phyloP scores from a whole-genome alignment of 306 rosid species.

The Begonia peltatifolia region DNA sequence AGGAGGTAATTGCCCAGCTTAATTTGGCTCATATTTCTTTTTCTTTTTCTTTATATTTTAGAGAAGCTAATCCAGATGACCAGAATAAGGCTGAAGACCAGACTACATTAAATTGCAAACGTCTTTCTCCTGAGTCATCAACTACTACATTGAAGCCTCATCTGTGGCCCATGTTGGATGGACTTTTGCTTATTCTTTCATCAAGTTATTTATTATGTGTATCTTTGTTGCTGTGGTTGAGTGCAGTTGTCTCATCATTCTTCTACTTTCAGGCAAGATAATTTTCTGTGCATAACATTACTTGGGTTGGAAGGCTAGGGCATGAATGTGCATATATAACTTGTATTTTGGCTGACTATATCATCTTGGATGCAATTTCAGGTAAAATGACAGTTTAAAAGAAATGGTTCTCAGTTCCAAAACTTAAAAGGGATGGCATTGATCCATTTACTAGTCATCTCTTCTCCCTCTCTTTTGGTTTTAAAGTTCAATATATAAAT shows the following conservation, averaged over 20 bases:
- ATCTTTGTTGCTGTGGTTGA: slow-evolving; percentile 79
- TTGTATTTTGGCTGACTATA: too few relatives aligned
- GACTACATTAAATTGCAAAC: slow-evolving; percentile 14
- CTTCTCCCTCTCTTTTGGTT: too few relatives aligned
- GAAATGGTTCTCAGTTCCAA: too few relatives aligned
- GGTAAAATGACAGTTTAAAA: too few relatives aligned
- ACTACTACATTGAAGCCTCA: slow-evolving; percentile 36
- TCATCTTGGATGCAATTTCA: too few relatives aligned
- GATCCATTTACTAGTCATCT: too few relatives aligned
- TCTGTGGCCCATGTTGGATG: slow-evolving; percentile 68
- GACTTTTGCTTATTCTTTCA: slow-evolving; percentile 67
- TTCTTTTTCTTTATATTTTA: slow-evolving; percentile 17
- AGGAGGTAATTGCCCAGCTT: not conserved
- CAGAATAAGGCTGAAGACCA: slow-evolving; percentile 30
- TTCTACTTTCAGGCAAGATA: slow-evolving; percentile 78
- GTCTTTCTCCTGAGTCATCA: slow-evolving; percentile 38
- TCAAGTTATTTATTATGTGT: slow-evolving; percentile 70
- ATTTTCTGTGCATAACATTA: not conserved
- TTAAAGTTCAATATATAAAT: too few relatives aligned
- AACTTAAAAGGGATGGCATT: too few relatives aligned
- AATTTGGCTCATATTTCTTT: slow-evolving; percentile 5
- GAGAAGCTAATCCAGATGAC: slow-evolving; percentile 34
- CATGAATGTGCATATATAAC: too few relatives aligned
- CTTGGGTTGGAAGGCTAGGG: not conserved
- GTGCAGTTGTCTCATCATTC: slow-evolving; percentile 89